These are phyloP conservation scores for Skeletonema tropicum DNA, from an alignment of 108 stramenopile species.

Conservation along the genomic window DNA sequence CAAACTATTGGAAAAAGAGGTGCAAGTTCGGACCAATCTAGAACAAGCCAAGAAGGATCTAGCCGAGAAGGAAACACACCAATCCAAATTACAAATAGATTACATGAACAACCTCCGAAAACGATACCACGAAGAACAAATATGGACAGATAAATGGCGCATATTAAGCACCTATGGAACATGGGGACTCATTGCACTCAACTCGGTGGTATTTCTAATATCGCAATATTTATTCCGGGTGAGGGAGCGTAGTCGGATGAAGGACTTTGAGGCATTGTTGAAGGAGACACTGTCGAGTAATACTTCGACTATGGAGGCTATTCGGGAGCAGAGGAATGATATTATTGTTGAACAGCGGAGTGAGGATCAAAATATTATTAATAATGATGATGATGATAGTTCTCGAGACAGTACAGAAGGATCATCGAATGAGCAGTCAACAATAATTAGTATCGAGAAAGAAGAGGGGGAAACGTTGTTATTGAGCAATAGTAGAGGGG, in stretches of 20 bases:
- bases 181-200: conserved; percentile 63
- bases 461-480: background rate
- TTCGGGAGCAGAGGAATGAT: conserved; percentile 3
- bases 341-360: too few species aligned
- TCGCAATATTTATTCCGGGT: conserved; percentile 48
- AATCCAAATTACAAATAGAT: conserved; percentile 28
- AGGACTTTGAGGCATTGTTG: conserved; percentile 19
- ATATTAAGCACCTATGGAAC: conserved; percentile 62
- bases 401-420: too few species aligned
- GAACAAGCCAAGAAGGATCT: conserved; percentile 41
- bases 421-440: too few species aligned
- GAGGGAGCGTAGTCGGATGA: conserved; percentile 36
- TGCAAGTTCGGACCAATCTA: conserved; percentile 38
- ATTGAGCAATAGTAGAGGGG: background rate
- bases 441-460: background rate
- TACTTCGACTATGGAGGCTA: conserved; percentile 4
- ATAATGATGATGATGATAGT: too few species aligned
- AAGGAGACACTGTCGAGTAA: conserved; percentile 9
- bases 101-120: conserved; percentile 65
- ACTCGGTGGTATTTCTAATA: conserved; percentile 57
- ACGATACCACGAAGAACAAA: conserved; percentile 75
- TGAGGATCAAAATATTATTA: too few species aligned
- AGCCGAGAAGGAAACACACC: conserved; percentile 30
- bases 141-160: conserved; percentile 76
- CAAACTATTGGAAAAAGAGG: conserved; percentile 44